Conservation (phyloP, 768 basidiomycete genomes). For the Megacollybia marginata region DNA sequence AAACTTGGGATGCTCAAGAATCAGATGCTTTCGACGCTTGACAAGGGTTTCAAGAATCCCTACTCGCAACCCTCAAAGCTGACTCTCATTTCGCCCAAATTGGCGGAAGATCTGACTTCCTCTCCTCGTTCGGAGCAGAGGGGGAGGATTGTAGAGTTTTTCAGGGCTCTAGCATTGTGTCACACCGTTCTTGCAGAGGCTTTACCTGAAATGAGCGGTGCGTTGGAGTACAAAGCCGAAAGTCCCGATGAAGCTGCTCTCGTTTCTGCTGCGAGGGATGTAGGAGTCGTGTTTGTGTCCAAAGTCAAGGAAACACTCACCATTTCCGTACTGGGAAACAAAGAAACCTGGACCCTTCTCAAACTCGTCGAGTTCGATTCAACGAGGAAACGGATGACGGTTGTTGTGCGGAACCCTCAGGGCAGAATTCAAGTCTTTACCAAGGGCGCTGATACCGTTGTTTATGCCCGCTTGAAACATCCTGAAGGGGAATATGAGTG, state of each 20-base stretch:
- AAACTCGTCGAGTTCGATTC: slow-evolving; percentile 91
- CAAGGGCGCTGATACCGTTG: slow-evolving; percentile 97
- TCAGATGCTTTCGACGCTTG: slow-evolving; percentile 71
- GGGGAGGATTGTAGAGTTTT: slow-evolving; percentile 70
- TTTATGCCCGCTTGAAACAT: slow-evolving; percentile 76
- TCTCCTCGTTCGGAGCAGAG: slow-evolving; percentile 56
- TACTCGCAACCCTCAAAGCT: slow-evolving; percentile 76
- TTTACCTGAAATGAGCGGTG: slow-evolving; percentile 56
- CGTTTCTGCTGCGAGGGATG: slow-evolving; percentile 86
- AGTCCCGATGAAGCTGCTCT: slow-evolving; percentile 94
- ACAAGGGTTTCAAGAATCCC: slow-evolving; percentile 80
- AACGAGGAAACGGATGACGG: slow-evolving; percentile 93
- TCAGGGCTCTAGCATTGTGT: slow-evolving; percentile 91
- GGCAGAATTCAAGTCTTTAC: slow-evolving; percentile 79
- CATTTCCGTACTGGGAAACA: slow-evolving; percentile 87
- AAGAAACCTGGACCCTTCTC: slow-evolving; percentile 73
- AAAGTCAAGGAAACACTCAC: slow-evolving; percentile 70
- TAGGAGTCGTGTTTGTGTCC: slow-evolving; percentile 84
- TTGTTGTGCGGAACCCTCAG: slow-evolving; percentile 79
- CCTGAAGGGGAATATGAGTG: slow-evolving; percentile 72
- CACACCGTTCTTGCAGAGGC: slow-evolving; percentile 85
- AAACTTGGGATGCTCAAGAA: slow-evolving; percentile 61
- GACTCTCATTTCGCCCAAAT: slow-evolving; percentile 81
- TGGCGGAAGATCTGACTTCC: slow-evolving; percentile 64
- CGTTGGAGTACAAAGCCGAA: slow-evolving; percentile 90